Evolutionary conservation across 345 rosid species (phyloP).

Genomic region (Rubroshorea leprosula): DNA sequence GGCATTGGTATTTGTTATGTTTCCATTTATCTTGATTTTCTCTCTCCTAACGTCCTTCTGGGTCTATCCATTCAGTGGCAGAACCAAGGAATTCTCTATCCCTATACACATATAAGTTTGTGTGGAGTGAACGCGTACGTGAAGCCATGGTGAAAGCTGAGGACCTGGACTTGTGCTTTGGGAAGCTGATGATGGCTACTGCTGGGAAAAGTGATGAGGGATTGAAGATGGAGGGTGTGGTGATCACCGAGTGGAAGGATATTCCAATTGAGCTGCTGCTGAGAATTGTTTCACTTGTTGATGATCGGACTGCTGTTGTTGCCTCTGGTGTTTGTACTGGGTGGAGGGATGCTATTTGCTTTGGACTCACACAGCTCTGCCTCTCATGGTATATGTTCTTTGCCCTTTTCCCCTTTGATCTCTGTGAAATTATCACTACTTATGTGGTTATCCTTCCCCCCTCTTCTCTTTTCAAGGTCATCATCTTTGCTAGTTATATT

Average conservation of each 20-base stretch:
- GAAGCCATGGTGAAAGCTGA: constrained; percentile 30
- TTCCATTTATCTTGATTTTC: neutral
- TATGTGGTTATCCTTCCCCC: no score
- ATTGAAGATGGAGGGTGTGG: constrained; percentile 46
- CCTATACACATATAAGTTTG: neutral
- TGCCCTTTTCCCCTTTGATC: neutral
- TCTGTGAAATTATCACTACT: neutral
- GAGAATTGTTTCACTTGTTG: constrained; percentile 65
- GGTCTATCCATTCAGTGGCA: constrained; percentile 17
- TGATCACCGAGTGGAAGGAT: constrained; percentile 74
- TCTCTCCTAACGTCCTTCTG: neutral
- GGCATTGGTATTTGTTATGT: neutral
- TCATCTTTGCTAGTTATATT: neutral
- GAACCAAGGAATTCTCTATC: constrained; percentile 25
- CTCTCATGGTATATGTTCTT: constrained; percentile 62
- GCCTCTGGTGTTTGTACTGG: constrained; percentile 89
- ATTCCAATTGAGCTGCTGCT: constrained; percentile 81
- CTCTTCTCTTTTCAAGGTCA: neutral
- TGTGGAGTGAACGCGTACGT: constrained; percentile 26
- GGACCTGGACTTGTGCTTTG: constrained; percentile 58
- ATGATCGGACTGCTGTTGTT: constrained; percentile 61
- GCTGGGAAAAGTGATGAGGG: constrained; percentile 16
- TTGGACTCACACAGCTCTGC: constrained; percentile 72
- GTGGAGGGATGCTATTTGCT: constrained; percentile 82
- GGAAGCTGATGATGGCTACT: constrained; percentile 46